Evolutionary conservation across 2,329 filamentous ascomycete genomes (phyloP), one percentile per base, ranked within the genome.

Genomic region (Pyrenochaeta sp.): DNA sequence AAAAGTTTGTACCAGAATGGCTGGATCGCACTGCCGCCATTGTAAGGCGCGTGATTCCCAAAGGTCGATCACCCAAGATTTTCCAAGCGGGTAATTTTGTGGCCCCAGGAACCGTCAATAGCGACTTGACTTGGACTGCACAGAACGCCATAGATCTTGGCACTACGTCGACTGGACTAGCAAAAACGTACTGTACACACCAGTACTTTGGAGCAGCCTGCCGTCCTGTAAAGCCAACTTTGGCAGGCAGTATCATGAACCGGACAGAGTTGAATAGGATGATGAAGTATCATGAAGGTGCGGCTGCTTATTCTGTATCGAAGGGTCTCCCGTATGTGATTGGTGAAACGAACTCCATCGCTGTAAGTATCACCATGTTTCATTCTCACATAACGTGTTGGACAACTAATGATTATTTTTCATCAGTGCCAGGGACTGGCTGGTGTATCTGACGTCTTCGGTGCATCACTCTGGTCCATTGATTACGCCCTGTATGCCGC

Each of bases 181-280:
- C 55, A 20, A 58, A 53, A n/a, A 63, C 60, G 14, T 63, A 51
- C 27, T 63, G 58, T 45, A 59, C 58, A 3, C 60, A 63, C 31
- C 52, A 63, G 20, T 63, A 61, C 41, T 61, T 63, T n/a, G 58
- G 59, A 17, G 56, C 53, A 15, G 53, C 53, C 11, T 62, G 59
- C 35, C 23, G 49, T 30, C 56, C 59, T 37, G 51, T 57, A 11
- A 57, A 58, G 27, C 59, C 59, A 2, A 88, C 86, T 0, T 79
- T 89, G 0, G 83, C 85, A 67, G 79, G 79, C n/a, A 87, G 85
- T 0, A 75, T 89, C 2, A 83, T 89, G 83, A 89, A 88, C 74
- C 86, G 88, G 72, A 82, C 80, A 11, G 76, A 75, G 46, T 85
- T 82, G 3, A 76, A 78, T 2, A 63, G 70, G 6, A 82, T 79